Percentiles rank a stretch among this genome's conserved stretches.
Conservation (phyloP, 306 rosid genomes). For the Senna siamea region DNA sequence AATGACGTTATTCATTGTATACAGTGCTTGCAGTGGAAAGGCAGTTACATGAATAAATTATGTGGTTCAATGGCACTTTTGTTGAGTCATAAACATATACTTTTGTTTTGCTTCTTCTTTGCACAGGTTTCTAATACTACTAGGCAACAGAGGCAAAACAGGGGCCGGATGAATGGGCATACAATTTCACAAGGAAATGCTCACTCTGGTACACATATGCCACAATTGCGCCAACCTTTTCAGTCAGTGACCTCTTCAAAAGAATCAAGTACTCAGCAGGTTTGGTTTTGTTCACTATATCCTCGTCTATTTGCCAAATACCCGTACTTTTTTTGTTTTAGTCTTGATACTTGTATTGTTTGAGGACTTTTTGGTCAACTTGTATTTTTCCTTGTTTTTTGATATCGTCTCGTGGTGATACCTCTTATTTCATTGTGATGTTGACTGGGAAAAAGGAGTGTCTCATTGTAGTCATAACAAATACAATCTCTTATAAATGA, state of each 20-base stretch:
- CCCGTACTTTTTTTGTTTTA: not conserved
- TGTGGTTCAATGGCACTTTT: slow-evolving; percentile 14
- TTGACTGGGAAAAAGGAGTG: not conserved
- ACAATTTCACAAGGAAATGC: slow-evolving; percentile 54
- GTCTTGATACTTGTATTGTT: not conserved
- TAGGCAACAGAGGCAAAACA: slow-evolving; percentile 69
- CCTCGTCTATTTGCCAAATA: slow-evolving; percentile 26
- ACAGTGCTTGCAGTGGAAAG: not conserved
- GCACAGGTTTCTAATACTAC: slow-evolving; percentile 63
- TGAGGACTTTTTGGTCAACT: not conserved
- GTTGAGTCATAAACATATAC: not conserved
- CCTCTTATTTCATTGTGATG: slow-evolving; percentile 5
- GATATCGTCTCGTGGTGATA: slow-evolving; percentile 13
- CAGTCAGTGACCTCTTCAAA: slow-evolving; percentile 50
- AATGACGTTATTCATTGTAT: not conserved
- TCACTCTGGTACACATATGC: slow-evolving; percentile 44
- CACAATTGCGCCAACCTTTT: slow-evolving; percentile 52
- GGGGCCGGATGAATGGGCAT: slow-evolving; percentile 75
- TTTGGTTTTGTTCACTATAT: slow-evolving; percentile 29
- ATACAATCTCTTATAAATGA: not conserved
- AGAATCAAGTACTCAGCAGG: slow-evolving; percentile 71
- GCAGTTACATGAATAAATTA: slow-evolving; percentile 18
- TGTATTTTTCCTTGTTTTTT: not conserved
- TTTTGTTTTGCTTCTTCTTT: slow-evolving; percentile 17
- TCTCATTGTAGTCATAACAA: not conserved